These are phyloP conservation scores for Populus trichocarpa DNA, from an alignment of 441 rosid genomes.

Conservation along the genomic window DNA sequence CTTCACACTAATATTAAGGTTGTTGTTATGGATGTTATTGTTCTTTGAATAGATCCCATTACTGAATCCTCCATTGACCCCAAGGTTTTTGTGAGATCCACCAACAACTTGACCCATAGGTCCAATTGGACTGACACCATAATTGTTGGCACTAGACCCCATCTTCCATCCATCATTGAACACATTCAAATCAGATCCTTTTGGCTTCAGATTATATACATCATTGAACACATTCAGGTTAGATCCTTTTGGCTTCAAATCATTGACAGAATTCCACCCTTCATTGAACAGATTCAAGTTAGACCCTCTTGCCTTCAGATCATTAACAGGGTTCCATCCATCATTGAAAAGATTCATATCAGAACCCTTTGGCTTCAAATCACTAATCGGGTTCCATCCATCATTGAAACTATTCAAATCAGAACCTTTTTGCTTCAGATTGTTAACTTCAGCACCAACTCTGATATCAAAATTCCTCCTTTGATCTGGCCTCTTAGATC, in stretches of 20 bases:
- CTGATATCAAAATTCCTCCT: constrained; percentile 70
- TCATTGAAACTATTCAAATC: constrained; percentile 22
- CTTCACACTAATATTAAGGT: constrained; percentile 43
- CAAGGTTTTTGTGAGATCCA: constrained; percentile 30
- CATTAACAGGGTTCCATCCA: background rate
- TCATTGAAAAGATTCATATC: background rate
- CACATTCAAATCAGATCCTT: constrained; percentile 31
- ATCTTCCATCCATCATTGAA: constrained; percentile 48
- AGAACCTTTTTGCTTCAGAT: constrained; percentile 13
- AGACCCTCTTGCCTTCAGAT: background rate
- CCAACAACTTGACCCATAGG: constrained; percentile 13
- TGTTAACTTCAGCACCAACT: constrained; percentile 45
- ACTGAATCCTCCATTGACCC: constrained; percentile 78
- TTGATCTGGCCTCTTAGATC: constrained; percentile 45
- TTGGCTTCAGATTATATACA: background rate
- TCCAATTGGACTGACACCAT: constrained; percentile 30
- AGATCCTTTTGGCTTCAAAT: constrained; percentile 25
- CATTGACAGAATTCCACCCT: background rate
- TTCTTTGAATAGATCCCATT: constrained; percentile 64
- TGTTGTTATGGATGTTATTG: constrained; percentile 16
- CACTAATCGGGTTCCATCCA: constrained; percentile 19
- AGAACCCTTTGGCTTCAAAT: background rate
- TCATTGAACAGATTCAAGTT: background rate
- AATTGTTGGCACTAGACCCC: constrained; percentile 18
- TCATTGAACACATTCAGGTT: background rate